Conservation (phyloP, 2,329 filamentous ascomycete genomes). For the Curvularia spicifera region DNA sequence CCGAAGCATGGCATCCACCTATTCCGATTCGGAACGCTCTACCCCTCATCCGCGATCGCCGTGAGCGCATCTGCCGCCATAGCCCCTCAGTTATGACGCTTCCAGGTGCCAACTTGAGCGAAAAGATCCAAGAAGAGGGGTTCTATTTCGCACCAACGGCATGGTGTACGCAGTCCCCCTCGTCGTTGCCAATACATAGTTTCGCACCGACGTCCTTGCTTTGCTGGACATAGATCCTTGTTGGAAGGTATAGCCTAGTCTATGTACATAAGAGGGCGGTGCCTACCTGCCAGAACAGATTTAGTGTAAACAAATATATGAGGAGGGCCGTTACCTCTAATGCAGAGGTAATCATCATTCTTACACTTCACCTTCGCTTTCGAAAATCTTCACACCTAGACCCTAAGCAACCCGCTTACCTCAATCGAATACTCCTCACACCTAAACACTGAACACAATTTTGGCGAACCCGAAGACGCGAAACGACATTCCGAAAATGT, state of each 20-base stretch:
- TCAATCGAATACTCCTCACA: not conserved
- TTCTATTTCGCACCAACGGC: not conserved
- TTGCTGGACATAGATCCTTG: not conserved
- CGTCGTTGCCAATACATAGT: not conserved
- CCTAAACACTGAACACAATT: not conserved
- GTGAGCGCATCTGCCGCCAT: not conserved
- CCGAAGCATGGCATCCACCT: not conserved
- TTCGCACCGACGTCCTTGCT: not conserved
- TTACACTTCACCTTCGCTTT: not conserved
- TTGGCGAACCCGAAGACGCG: not conserved
- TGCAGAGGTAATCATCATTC: not conserved
- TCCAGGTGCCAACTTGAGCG: not conserved
- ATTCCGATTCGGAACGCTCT: conserved; percentile 2
- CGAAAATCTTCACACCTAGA: not conserved
- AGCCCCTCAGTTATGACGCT: conserved; percentile 5
- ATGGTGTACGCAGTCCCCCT: not conserved
- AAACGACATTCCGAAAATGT: conserved; percentile 11
- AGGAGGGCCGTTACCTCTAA: not conserved
- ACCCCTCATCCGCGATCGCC: not conserved
- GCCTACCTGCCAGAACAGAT: not conserved
- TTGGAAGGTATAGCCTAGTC: not conserved
- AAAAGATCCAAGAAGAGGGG: conserved; percentile 4
- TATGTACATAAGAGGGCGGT: not conserved
- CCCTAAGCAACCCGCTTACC: not conserved
- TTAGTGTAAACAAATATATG: not conserved